phyloP scores from a whole-genome alignment of 106 monocot species.

The Alisma plantagoaquatica region DNA sequence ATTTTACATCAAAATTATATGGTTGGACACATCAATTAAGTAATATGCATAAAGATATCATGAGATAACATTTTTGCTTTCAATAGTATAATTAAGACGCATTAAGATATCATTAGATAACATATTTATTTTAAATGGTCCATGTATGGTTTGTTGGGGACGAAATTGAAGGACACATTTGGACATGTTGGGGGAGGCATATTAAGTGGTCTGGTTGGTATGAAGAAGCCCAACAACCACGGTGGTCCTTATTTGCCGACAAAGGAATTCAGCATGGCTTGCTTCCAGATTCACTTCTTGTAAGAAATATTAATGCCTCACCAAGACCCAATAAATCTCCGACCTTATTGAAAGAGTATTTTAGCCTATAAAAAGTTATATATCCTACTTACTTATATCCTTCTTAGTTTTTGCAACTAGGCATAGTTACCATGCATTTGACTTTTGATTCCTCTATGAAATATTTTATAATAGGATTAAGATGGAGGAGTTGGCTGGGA shows the following conservation, averaged over 20 bases:
- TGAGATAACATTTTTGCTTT: neutral
- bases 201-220: slow-evolving; percentile 44
- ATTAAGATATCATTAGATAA: too few species aligned
- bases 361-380: neutral
- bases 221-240: slow-evolving; percentile 48
- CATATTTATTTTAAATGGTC: neutral
- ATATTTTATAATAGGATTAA: slow-evolving; percentile 16
- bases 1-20: neutral
- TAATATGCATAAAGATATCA: neutral
- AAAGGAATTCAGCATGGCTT: slow-evolving; percentile 53
- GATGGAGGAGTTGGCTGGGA: slow-evolving; percentile 34
- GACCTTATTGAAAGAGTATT: slow-evolving; percentile 30
- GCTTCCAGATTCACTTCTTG: slow-evolving; percentile 26
- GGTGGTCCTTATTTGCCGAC: slow-evolving; percentile 46
- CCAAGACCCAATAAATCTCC: slow-evolving; percentile 47
- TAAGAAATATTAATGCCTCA: slow-evolving; percentile 29
- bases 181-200: slow-evolving; percentile 37
- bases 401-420: neutral
- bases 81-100: neutral
- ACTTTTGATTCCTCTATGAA: neutral
- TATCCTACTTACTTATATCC: neutral
- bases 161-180: slow-evolving; percentile 37
- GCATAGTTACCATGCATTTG: neutral
- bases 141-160: slow-evolving; percentile 59
- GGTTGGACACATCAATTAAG: neutral